Conservation (phyloP, 1,284 basidiomycete species). For the Bothia castanella region DNA sequence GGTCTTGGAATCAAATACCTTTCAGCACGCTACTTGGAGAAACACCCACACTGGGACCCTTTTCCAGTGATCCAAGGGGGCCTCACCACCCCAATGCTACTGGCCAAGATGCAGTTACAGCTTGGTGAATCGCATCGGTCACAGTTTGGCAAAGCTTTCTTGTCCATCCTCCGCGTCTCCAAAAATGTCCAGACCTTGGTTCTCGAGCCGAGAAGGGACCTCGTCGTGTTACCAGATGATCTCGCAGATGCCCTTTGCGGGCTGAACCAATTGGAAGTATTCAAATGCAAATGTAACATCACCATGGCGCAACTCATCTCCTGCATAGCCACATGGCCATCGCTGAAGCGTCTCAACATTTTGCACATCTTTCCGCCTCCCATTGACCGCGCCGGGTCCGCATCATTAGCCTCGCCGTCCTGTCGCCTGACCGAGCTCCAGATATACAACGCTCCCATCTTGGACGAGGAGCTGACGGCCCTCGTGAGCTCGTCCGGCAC, state of each 20-base stretch:
- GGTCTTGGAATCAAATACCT: constrained; percentile 11
- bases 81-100: background rate
- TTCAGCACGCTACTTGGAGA: constrained; percentile 8
- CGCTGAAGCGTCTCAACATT: constrained; percentile 7
- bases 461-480: constrained; percentile 8
- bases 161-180: constrained; percentile 3
- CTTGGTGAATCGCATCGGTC: background rate
- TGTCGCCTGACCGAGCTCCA: constrained; percentile 1
- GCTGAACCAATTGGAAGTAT: constrained; percentile 1
- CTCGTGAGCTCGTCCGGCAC: constrained; percentile 8
- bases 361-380: background rate
- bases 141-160: background rate
- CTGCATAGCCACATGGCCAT: constrained; percentile 13
- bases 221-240: background rate
- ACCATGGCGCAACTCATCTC: background rate
- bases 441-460: background rate
- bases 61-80: background rate
- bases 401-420: background rate
- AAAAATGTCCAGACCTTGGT: background rate
- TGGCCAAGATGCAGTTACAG: background rate
- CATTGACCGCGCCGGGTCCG: background rate
- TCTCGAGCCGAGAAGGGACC: background rate
- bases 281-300: background rate
- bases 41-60: constrained; percentile 4
- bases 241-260: background rate